Evolutionary conservation across 2,329 filamentous ascomycete species (phyloP).

Genomic region (Acrodontium crateriforme): DNA sequence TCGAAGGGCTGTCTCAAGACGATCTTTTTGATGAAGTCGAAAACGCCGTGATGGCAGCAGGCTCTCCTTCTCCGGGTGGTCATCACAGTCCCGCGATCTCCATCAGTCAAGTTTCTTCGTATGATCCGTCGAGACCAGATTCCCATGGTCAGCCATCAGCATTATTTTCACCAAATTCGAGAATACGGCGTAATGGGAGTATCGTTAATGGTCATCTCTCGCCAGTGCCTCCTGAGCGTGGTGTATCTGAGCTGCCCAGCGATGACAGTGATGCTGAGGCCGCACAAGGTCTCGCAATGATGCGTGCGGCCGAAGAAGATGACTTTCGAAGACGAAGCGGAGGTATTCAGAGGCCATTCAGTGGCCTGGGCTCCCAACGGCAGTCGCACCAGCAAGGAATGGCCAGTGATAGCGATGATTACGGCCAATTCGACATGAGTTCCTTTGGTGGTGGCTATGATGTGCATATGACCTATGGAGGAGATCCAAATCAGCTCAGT

Average conservation of each 20-base stretch:
- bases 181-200: slow-evolving; percentile 12
- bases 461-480: slow-evolving; percentile 47
- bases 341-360: slow-evolving; percentile 37
- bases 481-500: slow-evolving; percentile 31
- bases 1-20: slow-evolving; percentile 32
- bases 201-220: slow-evolving; percentile 31
- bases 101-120: slow-evolving; percentile 20
- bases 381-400: slow-evolving; percentile 25
- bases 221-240: slow-evolving; percentile 30
- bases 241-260: slow-evolving; percentile 35
- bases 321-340: slow-evolving; percentile 46
- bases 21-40: slow-evolving; percentile 46
- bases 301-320: slow-evolving; percentile 68
- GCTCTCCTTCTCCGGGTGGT: slow-evolving; percentile 4
- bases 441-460: slow-evolving; percentile 60
- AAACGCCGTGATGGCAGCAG: slow-evolving; percentile 33
- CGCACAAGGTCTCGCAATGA: slow-evolving; percentile 66
- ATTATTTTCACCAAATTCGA: slow-evolving; percentile 13
- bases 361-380: slow-evolving; percentile 15
- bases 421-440: slow-evolving; percentile 52
- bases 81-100: slow-evolving; percentile 25
- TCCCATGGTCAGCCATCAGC: slow-evolving; percentile 12
- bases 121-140: too few species aligned
- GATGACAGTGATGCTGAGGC: slow-evolving; percentile 85
- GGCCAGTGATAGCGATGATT: slow-evolving; percentile 61